Conservation (phyloP, 2,329 filamentous ascomycete genomes). For the Penicillium oxalicum region DNA sequence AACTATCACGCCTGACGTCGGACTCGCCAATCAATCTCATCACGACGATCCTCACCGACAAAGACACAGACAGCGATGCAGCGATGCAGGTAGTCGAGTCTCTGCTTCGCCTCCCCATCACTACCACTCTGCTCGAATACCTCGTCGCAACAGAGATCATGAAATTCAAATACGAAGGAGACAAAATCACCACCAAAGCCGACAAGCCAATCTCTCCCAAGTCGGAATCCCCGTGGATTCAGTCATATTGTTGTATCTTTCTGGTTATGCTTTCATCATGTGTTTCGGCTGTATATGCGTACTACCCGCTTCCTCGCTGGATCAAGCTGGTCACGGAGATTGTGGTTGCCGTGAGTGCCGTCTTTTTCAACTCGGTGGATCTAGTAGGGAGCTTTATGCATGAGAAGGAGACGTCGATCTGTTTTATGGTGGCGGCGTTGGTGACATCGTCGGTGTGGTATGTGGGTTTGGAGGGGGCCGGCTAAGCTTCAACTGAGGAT, state of each 20-base stretch:
- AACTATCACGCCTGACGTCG: not conserved
- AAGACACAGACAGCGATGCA: not conserved
- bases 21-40: conserved; percentile 1
- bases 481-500: not conserved
- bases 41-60: not conserved
- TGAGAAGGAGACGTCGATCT: not conserved
- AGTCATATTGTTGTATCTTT: conserved; percentile 1
- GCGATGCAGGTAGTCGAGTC: not conserved
- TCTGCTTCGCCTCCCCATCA: not conserved
- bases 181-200: not conserved
- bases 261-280: not conserved
- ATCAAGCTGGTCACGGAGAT: not conserved
- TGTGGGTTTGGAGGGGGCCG: conserved; percentile 1
- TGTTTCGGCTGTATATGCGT: conserved; percentile 1
- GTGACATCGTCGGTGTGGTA: conserved; percentile 1
- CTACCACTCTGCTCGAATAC: not conserved
- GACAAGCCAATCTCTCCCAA: not conserved
- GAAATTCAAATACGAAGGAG: not conserved
- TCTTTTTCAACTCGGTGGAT: conserved; percentile 3
- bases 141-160: conserved; percentile 1
- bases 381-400: conserved; percentile 1
- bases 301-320: not conserved
- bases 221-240: conserved; percentile 1
- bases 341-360: not conserved
- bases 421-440: conserved; percentile 1